Base-by-base conservation (phyloP, 2,329 filamentous ascomycete genomes). In the Penicillium sp. region DNA sequence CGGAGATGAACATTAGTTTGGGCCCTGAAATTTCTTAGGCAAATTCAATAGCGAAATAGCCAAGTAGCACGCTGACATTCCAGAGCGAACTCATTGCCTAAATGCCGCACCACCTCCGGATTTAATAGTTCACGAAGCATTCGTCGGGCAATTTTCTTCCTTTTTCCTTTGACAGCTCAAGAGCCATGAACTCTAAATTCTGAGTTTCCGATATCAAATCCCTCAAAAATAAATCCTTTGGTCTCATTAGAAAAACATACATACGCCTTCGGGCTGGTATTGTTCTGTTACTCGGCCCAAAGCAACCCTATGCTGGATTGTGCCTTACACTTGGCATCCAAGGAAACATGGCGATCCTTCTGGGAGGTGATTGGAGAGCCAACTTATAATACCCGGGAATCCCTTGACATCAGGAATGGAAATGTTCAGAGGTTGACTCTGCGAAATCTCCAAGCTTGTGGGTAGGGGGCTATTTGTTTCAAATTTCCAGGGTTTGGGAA, bases 41-140 rank as follows among this genome's bases (percentile, higher is more conserved):
- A 29, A 14, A 29, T 29, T 3, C 11, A 29, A 14, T 29, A 11
- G 20, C n/a, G n/a, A n/a, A n/a, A n/a, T n/a, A n/a, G 15, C 18
- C 41, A 31, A 49, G 46, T 49, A 49, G 22, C 46, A 49, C 31
- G 46, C 29, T 20, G 31, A 49, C 46, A 49, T 49, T 49, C 46
- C 46, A 49, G 33, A 26, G 31, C 20, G 27, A 40, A 20, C 47
- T 40, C 20, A 31, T 37, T 40, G 3, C 25, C n/a, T n/a, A n/a
- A n/a, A n/a, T n/a, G n/a, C n/a, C n/a, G n/a, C n/a, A n/a, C n/a
- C n/a, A n/a, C n/a, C n/a, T n/a, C n/a, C 15, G 8, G 29, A 46
- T 40, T 23, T 37, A 15, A 41, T 33, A 15, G 25, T 8, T 9
- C n/a, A 40, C 47, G 41, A 49, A 18, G n/a, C 29, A 41, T 35